Evolutionary conservation across 1,284 basidiomycete genomes (phyloP).

Genomic region (Stygiomarasmius scandens): DNA sequence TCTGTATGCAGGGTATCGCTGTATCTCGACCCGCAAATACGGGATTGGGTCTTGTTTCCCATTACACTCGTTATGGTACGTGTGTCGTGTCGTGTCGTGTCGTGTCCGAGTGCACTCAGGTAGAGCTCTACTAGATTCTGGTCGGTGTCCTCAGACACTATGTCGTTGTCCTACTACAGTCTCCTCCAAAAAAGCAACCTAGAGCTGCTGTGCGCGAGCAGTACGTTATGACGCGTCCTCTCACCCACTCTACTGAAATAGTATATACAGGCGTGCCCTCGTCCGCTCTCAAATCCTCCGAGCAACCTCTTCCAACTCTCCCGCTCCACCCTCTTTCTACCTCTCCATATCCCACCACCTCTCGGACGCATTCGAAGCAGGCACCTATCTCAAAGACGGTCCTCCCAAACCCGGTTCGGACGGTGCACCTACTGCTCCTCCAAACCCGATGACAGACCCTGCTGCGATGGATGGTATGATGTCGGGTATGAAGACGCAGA

Average conservation of each 20-base stretch:
- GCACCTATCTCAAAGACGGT: constrained; percentile 85
- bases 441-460: constrained; percentile 85
- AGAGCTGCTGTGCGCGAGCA: constrained; percentile 89
- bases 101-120: constrained; percentile 5
- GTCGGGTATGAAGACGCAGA: constrained; percentile 98
- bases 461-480: constrained; percentile 98
- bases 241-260: constrained; percentile 11
- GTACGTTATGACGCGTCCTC: constrained; percentile 51
- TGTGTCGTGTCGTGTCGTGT: too few species aligned
- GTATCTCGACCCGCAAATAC: constrained; percentile 92
- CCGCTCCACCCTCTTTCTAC: constrained; percentile 77
- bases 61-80: constrained; percentile 96
- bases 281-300: constrained; percentile 84
- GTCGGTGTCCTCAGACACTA: constrained; percentile 95
- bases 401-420: constrained; percentile 52
- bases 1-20: constrained; percentile 60
- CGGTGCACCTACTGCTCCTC: constrained; percentile 56
- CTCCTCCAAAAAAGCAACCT: constrained; percentile 81
- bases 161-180: constrained; percentile 85
- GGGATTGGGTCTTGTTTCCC: constrained; percentile 94
- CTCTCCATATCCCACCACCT: constrained; percentile 75
- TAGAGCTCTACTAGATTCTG: constrained; percentile 63
- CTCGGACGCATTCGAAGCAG: constrained; percentile 70
- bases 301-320: constrained; percentile 77
- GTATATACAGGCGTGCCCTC: constrained; percentile 72